Evolutionary conservation across 441 rosid genomes (phyloP).

Genomic region (Pelargonium fulgidum): DNA sequence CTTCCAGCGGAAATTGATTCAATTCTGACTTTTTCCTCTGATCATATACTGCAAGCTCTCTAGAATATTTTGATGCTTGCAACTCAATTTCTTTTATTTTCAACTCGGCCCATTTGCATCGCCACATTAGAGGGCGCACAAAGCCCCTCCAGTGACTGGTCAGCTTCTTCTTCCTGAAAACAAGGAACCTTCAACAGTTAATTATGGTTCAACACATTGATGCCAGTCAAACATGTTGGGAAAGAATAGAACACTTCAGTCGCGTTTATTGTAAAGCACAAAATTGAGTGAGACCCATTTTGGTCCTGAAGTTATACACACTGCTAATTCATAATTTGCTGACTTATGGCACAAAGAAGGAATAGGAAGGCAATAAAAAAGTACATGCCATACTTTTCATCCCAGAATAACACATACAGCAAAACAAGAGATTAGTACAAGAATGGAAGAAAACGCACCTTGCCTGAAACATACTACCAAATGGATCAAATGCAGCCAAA

Average conservation of each 20-base stretch:
- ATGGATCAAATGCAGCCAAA: conserved; percentile 49
- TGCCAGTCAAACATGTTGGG: not conserved
- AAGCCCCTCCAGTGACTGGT: conserved; percentile 79
- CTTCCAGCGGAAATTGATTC: conserved; percentile 43
- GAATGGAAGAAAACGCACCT: conserved; percentile 41
- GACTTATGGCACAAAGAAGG: not conserved
- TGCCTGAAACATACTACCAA: conserved; percentile 41
- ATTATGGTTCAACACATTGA: conserved; percentile 6
- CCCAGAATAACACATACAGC: conserved; percentile 9
- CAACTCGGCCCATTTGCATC: conserved; percentile 82
- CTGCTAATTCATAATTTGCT: not conserved
- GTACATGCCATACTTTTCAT: not conserved
- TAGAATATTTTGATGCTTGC: conserved; percentile 51
- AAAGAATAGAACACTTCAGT: not conserved
- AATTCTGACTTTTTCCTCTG: conserved; percentile 39
- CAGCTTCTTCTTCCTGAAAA: conserved; percentile 75
- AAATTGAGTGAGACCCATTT: not conserved
- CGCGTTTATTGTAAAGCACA: not conserved
- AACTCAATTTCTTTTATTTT: conserved; percentile 63
- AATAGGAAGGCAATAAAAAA: not conserved
- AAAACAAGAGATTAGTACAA: not conserved
- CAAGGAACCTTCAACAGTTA: conserved; percentile 13
- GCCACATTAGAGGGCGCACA: conserved; percentile 83
- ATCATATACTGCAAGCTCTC: conserved; percentile 46
- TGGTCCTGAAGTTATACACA: conserved; percentile 1